Conservation (phyloP, 2,329 filamentous ascomycete species). For the Akanthomyces lecanii region DNA sequence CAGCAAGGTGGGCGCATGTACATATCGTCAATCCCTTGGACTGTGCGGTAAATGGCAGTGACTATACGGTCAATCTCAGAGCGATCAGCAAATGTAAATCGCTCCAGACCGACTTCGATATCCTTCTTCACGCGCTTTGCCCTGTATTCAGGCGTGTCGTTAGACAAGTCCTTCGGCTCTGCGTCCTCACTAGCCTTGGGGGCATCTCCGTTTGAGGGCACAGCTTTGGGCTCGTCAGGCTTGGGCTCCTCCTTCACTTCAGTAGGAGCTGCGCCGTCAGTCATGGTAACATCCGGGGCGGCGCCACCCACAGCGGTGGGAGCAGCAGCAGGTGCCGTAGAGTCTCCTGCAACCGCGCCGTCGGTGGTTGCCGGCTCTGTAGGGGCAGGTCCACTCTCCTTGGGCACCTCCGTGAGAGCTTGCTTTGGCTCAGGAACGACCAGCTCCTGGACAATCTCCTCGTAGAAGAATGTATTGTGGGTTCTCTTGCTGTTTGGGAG, state of each 20-base stretch:
- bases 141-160: conserved; percentile 38
- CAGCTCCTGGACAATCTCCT: conserved; percentile 60
- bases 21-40: conserved; percentile 78
- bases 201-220: conserved; percentile 21
- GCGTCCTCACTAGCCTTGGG: conserved; percentile 19
- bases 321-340: neutral
- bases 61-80: conserved; percentile 79
- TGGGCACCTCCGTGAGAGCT: conserved; percentile 8
- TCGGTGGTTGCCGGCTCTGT: conserved; percentile 10
- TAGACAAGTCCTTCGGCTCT: conserved; percentile 18
- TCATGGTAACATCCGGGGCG: neutral
- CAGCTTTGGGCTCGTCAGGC: conserved; percentile 21
- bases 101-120: conserved; percentile 72
- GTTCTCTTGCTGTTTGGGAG: conserved; percentile 70
- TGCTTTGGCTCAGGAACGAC: conserved; percentile 36
- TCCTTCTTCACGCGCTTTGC: conserved; percentile 59
- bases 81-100: conserved; percentile 65
- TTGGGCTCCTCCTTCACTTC: conserved; percentile 16
- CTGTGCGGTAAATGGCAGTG: conserved; percentile 74
- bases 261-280: neutral
- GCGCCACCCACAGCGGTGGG: neutral
- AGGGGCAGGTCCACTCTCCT: neutral
- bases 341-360: neutral
- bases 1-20: conserved; percentile 82
- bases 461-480: conserved; percentile 68